These are phyloP conservation scores for Pythium myriotylum DNA, from an alignment of 352 stramenopile species.

Conservation along the genomic window DNA sequence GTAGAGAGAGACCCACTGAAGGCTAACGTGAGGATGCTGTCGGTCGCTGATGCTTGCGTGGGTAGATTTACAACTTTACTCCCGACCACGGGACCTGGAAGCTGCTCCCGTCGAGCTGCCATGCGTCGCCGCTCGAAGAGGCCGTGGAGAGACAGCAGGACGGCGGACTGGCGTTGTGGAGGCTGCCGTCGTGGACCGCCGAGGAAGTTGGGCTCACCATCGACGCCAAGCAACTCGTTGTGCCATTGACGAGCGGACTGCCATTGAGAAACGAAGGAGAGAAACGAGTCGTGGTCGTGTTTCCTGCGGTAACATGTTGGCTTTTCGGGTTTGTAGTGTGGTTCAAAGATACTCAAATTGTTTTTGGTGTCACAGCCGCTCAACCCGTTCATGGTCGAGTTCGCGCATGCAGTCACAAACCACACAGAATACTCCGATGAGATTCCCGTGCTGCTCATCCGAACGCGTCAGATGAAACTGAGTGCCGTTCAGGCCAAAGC, in stretches of 20 bases:
- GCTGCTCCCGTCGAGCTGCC: constrained; percentile 27
- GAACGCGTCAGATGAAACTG: constrained; percentile 56
- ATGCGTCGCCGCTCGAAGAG: constrained; percentile 40
- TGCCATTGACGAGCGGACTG: constrained; percentile 53
- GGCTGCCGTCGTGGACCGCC: constrained; percentile 43
- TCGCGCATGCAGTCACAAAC: constrained; percentile 36
- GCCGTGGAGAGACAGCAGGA: constrained; percentile 31
- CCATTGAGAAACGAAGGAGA: constrained; percentile 32
- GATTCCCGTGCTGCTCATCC: constrained; percentile 37
- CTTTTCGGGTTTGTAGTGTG: not conserved
- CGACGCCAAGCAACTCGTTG: constrained; percentile 42
- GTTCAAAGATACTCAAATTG: not conserved
- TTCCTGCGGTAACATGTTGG: constrained; percentile 22
- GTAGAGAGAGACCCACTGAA: too few species aligned
- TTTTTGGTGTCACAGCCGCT: constrained; percentile 32
- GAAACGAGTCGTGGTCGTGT: constrained; percentile 43
- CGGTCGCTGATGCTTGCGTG: too few species aligned
- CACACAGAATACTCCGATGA: not conserved
- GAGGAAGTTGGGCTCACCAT: constrained; percentile 51
- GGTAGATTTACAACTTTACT: constrained; percentile 74
- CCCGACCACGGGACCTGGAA: constrained; percentile 59
- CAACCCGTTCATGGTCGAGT: constrained; percentile 47
- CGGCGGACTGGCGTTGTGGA: constrained; percentile 45
- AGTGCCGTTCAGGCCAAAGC: constrained; percentile 36
- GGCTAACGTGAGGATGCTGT: too few species aligned